These are phyloP conservation scores for Teunomyces barrocoloradensis DNA, from an alignment of 805 yeast species.

Conservation along the genomic window DNA sequence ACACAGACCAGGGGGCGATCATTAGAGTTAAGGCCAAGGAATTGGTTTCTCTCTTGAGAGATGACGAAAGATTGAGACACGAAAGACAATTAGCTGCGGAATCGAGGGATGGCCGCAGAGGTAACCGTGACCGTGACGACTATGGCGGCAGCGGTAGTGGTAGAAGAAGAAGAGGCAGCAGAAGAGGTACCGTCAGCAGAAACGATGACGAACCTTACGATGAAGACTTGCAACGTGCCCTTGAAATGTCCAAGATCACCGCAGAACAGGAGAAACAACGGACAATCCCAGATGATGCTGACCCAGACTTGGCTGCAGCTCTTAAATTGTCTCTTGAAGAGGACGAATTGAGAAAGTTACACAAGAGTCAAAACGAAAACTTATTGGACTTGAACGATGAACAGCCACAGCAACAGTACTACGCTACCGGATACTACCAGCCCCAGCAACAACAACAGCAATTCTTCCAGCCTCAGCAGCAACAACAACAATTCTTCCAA, in stretches of 20 bases:
- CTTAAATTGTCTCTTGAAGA: slow-evolving; percentile 72
- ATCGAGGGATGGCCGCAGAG: slow-evolving; percentile 21
- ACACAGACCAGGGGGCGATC: slow-evolving; percentile 83
- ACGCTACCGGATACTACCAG: slow-evolving; percentile 26
- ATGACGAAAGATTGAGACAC: slow-evolving; percentile 73
- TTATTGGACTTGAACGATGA: slow-evolving; percentile 53
- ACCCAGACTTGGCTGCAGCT: slow-evolving; percentile 67
- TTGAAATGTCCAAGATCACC: slow-evolving; percentile 74
- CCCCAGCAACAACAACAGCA: slow-evolving; percentile 24
- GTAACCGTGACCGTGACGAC: slow-evolving; percentile 19
- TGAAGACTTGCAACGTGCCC: slow-evolving; percentile 73
- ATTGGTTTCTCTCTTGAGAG: slow-evolving; percentile 71
- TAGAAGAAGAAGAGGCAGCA: slow-evolving; percentile 21
- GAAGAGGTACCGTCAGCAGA: slow-evolving; percentile 8
- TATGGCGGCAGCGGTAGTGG: slow-evolving; percentile 3
- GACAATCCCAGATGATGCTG: slow-evolving; percentile 46
- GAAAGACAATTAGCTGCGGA: slow-evolving; percentile 54
- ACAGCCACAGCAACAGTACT: slow-evolving; percentile 31
- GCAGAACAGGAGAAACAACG: slow-evolving; percentile 80
- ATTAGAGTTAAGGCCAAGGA: slow-evolving; percentile 88
- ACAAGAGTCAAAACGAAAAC: slow-evolving; percentile 41
- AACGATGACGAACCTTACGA: slow-evolving; percentile 51
- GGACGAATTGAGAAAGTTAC: slow-evolving; percentile 60
- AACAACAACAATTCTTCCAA: slow-evolving; percentile 10
- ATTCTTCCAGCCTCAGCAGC: slow-evolving; percentile 12